Conservation (phyloP, 805 yeast genomes). For the Ogataea saltuana region DNA sequence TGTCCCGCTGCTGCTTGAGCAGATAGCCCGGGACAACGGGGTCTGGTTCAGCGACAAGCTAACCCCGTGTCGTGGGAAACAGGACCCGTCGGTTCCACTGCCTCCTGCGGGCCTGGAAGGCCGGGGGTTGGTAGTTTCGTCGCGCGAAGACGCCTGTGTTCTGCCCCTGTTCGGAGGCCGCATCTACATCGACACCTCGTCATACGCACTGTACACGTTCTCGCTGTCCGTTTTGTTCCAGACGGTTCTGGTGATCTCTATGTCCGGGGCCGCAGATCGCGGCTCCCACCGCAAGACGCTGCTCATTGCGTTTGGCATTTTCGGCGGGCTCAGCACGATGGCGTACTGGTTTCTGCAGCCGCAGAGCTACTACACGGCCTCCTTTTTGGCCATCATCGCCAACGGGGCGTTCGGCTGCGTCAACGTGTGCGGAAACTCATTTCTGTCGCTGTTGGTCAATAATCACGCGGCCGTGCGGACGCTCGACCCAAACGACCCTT, state of each 20-base stretch:
- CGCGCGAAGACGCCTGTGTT: constrained; percentile 31
- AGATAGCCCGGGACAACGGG: constrained; percentile 71
- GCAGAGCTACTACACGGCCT: constrained; percentile 49
- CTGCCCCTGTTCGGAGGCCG: constrained; percentile 34
- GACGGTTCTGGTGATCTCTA: constrained; percentile 65
- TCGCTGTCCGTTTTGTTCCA: constrained; percentile 73
- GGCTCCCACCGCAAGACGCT: constrained; percentile 60
- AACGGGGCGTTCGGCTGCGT: constrained; percentile 76
- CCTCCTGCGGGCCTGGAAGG: constrained; percentile 30
- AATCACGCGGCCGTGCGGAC: constrained; percentile 32
- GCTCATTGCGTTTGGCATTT: constrained; percentile 54
- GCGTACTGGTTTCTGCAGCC: constrained; percentile 41
- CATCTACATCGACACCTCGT: constrained; percentile 64
- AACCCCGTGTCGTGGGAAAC: constrained; percentile 48
- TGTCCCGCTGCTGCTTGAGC: constrained; percentile 70
- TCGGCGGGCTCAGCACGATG: constrained; percentile 60
- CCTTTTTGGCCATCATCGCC: constrained; percentile 56
- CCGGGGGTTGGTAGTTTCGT: constrained; percentile 1
- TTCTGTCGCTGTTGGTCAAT: constrained; percentile 60
- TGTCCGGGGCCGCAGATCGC: constrained; percentile 72
- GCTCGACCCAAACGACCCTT: constrained; percentile 4
- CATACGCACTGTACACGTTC: constrained; percentile 72
- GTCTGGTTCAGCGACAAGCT: constrained; percentile 60
- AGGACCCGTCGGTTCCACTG: constrained; percentile 33
- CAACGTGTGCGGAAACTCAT: constrained; percentile 77